Base-by-base conservation (phyloP, 2,329 filamentous ascomycete genomes). In the Cordyceps tenuipes region DNA sequence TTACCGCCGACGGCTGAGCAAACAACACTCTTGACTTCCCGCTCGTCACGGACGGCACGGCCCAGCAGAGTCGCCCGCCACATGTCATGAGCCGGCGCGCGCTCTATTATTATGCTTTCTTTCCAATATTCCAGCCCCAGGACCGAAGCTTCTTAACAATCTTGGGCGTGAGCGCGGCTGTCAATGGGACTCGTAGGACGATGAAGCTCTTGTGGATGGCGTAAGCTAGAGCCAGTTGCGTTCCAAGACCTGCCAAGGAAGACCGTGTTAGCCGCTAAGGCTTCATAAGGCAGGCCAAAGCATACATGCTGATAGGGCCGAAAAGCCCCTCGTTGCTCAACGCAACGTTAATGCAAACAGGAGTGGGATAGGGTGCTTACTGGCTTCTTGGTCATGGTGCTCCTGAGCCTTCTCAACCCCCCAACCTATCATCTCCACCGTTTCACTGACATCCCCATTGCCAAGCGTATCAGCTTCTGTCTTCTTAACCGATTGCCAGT, bases 161-260 rank as follows among this genome's bases (percentile, higher is more conserved):
- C 75, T 95, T 97, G 1, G 94, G 94, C 9, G 90, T 91, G 39
- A 97, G 81, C 3, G 91, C 93, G 13, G 90, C 91, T 1, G 94
- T 94, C 64, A 97, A 76, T 9, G 94, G 94, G 10, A 99, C 91
- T n/a, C 94, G 85, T 65, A 97, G 74, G 73, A 99, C 96, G 68
- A 99, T 97, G 73, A 97, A 91, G 67, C 89, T 95, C 77, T 99
- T 99, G 80, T 99, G 94, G 61, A 99, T 90, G 31, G 93, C 93
- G 70, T 99, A 99, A 13, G 94, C 94, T 53, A 99, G 82, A 17
- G 90, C 91, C 34, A 99, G 78, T 71, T 97, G 91, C 9, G 94
- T 97, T 56, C 80, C 83, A 39, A 87, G 72, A 66, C 84, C 84
- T 87, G 64, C 10, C 31, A 44, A 52, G 31, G 13, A 4, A 48